Evolutionary conservation across 2,329 filamentous ascomycete species (phyloP), one percentile per base, ranked within the genome.

Genomic region (Botryotinia narcissicola): DNA sequence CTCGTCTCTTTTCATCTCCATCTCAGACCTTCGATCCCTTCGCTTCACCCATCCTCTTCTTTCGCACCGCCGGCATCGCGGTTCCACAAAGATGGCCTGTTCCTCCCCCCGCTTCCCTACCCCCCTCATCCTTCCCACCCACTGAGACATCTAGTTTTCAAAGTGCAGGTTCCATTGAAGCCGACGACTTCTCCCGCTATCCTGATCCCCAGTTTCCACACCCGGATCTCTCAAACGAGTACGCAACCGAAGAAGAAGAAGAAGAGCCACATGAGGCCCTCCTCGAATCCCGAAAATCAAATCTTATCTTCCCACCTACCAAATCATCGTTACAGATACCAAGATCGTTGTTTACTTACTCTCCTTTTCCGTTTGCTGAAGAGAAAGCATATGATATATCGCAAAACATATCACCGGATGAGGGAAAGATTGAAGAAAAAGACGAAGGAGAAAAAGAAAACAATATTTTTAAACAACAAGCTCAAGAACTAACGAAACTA

Each of bases 21-120:
- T 78, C 78, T 0, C 80, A 86, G 73, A 79, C 89, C 44, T 90
- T 91, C 75, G 89, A 91, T 76, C 81, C 86, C 0, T 91, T 91
- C 79, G 87, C 85, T 8, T 90, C 87, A 74, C 84, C 89, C 0
- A 83, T 84, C 70, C 82, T 91, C 1, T 87, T 91, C 77, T 90
- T 91, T 77, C 87, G 87, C 69, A 86, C 84, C 0, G 80, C 88
- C 0, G 86, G 86, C 0, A 32, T 78, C 2, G 46, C 75, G 3
- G 68, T 79, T 4, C 80, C 80, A 1, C 48, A 64, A 6, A 51
- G 63, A 12, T 81, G 79, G 77, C 57, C 70, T 22, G 22, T 64
- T 51, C 44, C 72, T 42, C 61, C 60, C 40, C 70, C 68, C 16
- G 42, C 71, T 32, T 73, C 64, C 29, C 25, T 20, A 20, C 29